A percentile compares a stretch with the other conserved stretches of the same genome.
These are phyloP conservation scores for Asterophora parasitica DNA, from an alignment of 768 basidiomycete genomes.

Conservation along the genomic window DNA sequence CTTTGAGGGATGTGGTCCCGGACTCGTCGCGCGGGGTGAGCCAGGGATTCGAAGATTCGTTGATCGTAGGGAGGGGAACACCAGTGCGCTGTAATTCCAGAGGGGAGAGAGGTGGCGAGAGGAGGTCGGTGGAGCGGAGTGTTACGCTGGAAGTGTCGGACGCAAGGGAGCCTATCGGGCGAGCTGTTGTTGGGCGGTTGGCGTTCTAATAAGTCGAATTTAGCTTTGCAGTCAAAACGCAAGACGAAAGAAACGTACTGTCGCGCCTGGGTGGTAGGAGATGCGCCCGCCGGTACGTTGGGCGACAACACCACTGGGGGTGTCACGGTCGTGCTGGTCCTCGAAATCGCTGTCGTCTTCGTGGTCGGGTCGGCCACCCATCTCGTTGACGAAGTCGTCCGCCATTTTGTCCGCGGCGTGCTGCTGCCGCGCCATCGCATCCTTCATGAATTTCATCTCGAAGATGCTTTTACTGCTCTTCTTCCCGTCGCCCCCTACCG, in stretches of 20 bases:
- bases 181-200: conserved; percentile 10
- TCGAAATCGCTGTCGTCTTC: conserved; percentile 25
- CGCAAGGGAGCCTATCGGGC: conserved; percentile 26
- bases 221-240: not conserved
- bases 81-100: conserved; percentile 7
- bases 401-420: conserved; percentile 53
- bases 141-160: conserved; percentile 68
- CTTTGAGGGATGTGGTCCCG: conserved; percentile 30
- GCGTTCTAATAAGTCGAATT: conserved; percentile 14
- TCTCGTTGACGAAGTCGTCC: conserved; percentile 69
- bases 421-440: conserved; percentile 71
- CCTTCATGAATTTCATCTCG: conserved; percentile 98
- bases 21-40: conserved; percentile 37
- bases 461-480: conserved; percentile 61
- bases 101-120: conserved; percentile 37
- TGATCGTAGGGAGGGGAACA: conserved; percentile 13
- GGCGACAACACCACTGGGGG: conserved; percentile 35
- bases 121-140: conserved; percentile 51
- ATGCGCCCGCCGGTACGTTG: conserved; percentile 67
- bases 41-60: conserved; percentile 70
- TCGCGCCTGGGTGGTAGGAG: conserved; percentile 51
- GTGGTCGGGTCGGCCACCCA: conserved; percentile 38
- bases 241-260: conserved; percentile 21
- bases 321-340: conserved; percentile 21
- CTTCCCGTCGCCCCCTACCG: conserved; percentile 31